Percentiles rank a stretch among this genome's conserved stretches.
Evolutionary conservation across 2,329 filamentous ascomycete genomes (phyloP).

Genomic region (Diaporthe ampelina): DNA sequence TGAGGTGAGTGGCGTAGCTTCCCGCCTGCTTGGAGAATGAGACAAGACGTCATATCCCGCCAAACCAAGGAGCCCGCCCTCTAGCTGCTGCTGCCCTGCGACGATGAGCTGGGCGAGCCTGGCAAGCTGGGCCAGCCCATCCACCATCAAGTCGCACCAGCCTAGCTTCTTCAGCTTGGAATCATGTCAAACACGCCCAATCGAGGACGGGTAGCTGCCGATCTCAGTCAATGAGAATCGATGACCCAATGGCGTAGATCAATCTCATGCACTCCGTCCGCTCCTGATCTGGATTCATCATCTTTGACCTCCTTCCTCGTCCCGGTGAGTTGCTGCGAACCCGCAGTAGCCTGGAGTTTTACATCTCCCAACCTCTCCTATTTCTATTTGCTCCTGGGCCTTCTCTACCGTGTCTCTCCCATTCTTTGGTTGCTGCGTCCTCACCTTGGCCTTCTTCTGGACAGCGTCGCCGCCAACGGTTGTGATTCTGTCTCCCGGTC

Average conservation of each 20-base stretch:
- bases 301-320: not conserved
- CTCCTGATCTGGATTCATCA: slow-evolving; percentile 15
- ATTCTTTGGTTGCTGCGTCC: not conserved
- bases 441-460: not conserved
- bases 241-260: slow-evolving; percentile 30
- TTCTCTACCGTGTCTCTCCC: not conserved
- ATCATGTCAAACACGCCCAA: slow-evolving; percentile 23
- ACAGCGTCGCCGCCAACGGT: not conserved
- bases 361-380: slow-evolving; percentile 22
- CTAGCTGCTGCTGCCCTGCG: not conserved
- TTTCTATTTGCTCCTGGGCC: not conserved
- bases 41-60: slow-evolving; percentile 34
- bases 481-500: not conserved
- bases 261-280: slow-evolving; percentile 7
- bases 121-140: not conserved
- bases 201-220: slow-evolving; percentile 18
- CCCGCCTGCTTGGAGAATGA: slow-evolving; percentile 14
- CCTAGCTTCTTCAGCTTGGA: slow-evolving; percentile 27
- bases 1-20: slow-evolving; percentile 36
- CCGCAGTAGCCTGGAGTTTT: not conserved
- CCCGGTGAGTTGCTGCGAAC: not conserved
- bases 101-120: not conserved
- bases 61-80: slow-evolving; percentile 19
- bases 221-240: slow-evolving; percentile 22
- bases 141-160: slow-evolving; percentile 26